Conservation (phyloP, 345 rosid genomes). For the Kandelia obovata region DNA sequence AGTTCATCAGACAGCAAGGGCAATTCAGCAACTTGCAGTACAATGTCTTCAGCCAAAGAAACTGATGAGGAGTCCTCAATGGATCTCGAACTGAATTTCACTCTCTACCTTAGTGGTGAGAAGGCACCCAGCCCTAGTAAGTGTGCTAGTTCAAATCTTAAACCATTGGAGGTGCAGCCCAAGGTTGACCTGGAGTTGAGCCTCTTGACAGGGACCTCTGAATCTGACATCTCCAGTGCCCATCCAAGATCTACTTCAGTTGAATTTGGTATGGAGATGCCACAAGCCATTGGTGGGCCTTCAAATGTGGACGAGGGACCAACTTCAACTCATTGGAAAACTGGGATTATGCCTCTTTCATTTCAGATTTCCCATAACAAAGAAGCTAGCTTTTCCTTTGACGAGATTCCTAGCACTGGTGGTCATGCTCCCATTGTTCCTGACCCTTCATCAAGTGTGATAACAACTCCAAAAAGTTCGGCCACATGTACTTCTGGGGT, state of each 20-base stretch:
- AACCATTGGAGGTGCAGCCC: conserved; percentile 36
- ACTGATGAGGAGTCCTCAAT: conserved; percentile 78
- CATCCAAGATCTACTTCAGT: conserved; percentile 34
- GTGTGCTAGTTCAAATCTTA: conserved; percentile 29
- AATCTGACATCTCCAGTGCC: conserved; percentile 60
- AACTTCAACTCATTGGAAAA: conserved; percentile 34
- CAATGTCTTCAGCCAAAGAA: conserved; percentile 75
- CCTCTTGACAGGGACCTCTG: conserved; percentile 61
- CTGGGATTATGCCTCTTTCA: conserved; percentile 37
- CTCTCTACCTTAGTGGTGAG: conserved; percentile 75
- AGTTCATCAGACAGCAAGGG: conserved; percentile 95
- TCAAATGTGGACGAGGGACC: conserved; percentile 51
- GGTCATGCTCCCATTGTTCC: conserved; percentile 36
- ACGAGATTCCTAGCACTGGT: conserved; percentile 35
- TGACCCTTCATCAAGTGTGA: conserved; percentile 65
- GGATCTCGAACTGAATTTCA: conserved; percentile 78
- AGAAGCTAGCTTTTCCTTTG: conserved; percentile 43
- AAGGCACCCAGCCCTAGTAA: conserved; percentile 41
- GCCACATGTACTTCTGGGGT: conserved; percentile 79
- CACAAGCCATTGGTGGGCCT: conserved; percentile 22
- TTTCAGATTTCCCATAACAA: conserved; percentile 33
- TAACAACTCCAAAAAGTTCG: conserved; percentile 61
- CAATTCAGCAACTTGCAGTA: conserved; percentile 70
- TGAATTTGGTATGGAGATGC: conserved; percentile 43
- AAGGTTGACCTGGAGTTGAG: conserved; percentile 72